Conservation (phyloP, 2,329 filamentous ascomycete genomes). For the Colletotrichum sp. region DNA sequence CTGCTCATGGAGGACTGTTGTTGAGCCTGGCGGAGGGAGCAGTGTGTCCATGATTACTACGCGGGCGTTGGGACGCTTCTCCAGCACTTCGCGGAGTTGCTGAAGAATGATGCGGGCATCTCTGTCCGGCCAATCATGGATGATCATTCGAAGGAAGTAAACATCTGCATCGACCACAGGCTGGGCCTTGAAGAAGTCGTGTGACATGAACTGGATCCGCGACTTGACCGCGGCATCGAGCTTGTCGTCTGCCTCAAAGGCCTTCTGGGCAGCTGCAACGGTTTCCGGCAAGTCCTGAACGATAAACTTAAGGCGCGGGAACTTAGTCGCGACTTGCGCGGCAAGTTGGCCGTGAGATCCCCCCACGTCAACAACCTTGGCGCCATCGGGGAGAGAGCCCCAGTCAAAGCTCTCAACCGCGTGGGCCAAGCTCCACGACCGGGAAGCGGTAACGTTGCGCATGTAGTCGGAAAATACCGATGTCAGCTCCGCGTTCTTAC, state of each 20-base stretch:
- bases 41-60: slow-evolving; percentile 26
- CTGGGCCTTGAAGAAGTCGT: slow-evolving; percentile 43
- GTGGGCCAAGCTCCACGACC: slow-evolving; percentile 31
- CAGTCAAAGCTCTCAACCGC: slow-evolving; percentile 26
- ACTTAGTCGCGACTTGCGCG: not conserved
- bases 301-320: not conserved
- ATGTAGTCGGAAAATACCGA: slow-evolving; percentile 36
- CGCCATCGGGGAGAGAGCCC: not conserved
- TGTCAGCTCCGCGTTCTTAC: slow-evolving; percentile 23
- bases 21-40: slow-evolving; percentile 42
- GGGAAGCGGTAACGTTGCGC: slow-evolving; percentile 32
- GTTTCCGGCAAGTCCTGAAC: slow-evolving; percentile 14
- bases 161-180: slow-evolving; percentile 45
- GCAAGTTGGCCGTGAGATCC: slow-evolving; percentile 12
- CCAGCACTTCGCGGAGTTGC: slow-evolving; percentile 44
- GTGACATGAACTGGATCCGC: slow-evolving; percentile 38
- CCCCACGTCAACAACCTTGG: slow-evolving; percentile 13
- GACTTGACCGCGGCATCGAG: slow-evolving; percentile 21
- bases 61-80: not conserved
- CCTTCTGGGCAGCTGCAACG: not conserved
- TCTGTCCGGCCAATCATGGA: slow-evolving; percentile 60
- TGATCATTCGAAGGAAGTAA: slow-evolving; percentile 57
- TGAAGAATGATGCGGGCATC: slow-evolving; percentile 43
- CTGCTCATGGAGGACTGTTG: slow-evolving; percentile 18
- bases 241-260: not conserved